Evolutionary conservation across 2,329 filamentous ascomycete genomes (phyloP).

Genomic region (Penicillium freii): DNA sequence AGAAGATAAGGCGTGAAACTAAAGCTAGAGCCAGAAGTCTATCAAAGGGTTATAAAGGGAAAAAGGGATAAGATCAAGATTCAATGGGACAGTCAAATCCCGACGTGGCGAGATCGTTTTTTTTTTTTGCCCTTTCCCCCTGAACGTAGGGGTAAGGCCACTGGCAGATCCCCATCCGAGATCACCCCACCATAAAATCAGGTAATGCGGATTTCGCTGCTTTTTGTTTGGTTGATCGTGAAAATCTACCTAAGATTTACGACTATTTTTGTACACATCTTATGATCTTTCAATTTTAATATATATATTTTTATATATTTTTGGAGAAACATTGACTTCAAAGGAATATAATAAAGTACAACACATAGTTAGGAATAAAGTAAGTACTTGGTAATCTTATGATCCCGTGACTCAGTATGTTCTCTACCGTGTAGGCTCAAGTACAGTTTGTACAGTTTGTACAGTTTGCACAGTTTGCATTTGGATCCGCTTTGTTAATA

Average conservation of each 20-base stretch:
- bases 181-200: conserved; percentile 13
- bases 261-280: neutral
- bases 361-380: too few species aligned
- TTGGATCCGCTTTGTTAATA: neutral
- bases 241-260: neutral
- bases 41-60: conserved; percentile 4
- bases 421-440: conserved; percentile 3
- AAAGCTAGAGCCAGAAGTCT: neutral
- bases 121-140: conserved; percentile 14
- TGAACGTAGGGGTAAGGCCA: conserved; percentile 29
- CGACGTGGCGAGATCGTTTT: conserved; percentile 37
- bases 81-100: conserved; percentile 24
- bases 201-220: conserved; percentile 9
- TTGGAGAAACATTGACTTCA: too few species aligned
- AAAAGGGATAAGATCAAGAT: conserved; percentile 8
- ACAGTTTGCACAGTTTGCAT: neutral
- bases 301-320: too few species aligned
- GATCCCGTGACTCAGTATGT: neutral
- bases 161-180: conserved; percentile 31
- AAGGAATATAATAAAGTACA: too few species aligned
- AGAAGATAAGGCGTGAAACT: neutral
- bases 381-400: neutral
- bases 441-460: neutral
- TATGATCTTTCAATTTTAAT: neutral
- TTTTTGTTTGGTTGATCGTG: conserved; percentile 11